Evolutionary conservation across 1,284 basidiomycete genomes (phyloP).

Genomic region (Ganoderma resinaceum): DNA sequence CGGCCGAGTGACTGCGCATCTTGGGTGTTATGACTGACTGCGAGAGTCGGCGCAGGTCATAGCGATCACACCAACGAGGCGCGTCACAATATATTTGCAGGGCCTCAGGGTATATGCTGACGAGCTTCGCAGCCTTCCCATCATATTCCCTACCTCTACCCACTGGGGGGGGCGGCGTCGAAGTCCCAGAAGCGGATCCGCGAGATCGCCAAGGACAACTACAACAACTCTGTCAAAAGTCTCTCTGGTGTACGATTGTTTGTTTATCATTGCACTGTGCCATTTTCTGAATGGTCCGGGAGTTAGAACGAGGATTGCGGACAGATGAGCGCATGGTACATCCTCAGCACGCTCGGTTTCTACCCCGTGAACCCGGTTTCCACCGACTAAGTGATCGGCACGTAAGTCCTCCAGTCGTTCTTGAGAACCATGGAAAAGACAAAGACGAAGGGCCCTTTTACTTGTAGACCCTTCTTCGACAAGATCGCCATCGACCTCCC

Average conservation of each 20-base stretch:
- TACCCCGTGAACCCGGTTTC: constrained; percentile 88
- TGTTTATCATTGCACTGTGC: neutral
- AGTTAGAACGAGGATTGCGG: constrained; percentile 87
- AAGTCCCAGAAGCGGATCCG: constrained; percentile 77
- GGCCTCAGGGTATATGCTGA: neutral
- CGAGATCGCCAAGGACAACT: constrained; percentile 67
- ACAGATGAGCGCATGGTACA: constrained; percentile 90
- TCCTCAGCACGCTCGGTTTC: constrained; percentile 84
- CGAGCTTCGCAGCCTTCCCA: constrained; percentile 67
- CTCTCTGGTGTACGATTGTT: constrained; percentile 63
- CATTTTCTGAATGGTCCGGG: neutral
- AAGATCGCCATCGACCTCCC: constrained; percentile 64
- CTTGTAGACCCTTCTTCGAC: constrained; percentile 71
- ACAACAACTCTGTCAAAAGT: constrained; percentile 72
- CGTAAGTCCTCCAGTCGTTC: constrained; percentile 47
- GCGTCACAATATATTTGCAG: constrained; percentile 11
- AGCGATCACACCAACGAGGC: constrained; percentile 89
- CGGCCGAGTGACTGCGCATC: constrained; percentile 24
- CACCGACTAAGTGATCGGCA: constrained; percentile 76
- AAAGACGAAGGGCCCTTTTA: no score
- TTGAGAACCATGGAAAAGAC: neutral
- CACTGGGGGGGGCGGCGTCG: constrained; percentile 71
- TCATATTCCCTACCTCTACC: constrained; percentile 85
- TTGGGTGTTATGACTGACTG: neutral
- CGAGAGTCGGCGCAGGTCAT: constrained; percentile 65